phyloP scores from a whole-genome alignment of 2,329 filamentous ascomycete genomes.

The Coniochaeta hoffmannii region DNA sequence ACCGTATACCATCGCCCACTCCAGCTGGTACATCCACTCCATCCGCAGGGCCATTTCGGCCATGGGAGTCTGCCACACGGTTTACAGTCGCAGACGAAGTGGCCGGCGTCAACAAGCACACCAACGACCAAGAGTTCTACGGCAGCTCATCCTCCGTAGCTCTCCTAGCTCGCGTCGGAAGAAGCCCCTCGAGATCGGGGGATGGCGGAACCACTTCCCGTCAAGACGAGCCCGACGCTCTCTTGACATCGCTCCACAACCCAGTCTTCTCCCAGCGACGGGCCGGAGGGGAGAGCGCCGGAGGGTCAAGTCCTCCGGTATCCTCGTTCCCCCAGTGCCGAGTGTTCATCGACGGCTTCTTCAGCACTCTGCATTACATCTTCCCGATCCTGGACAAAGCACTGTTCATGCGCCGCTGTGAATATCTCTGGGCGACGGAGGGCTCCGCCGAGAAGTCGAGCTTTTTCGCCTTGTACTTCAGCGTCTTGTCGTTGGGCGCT shows the following conservation, averaged over 20 bases:
- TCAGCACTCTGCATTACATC: slow-evolving; percentile 38
- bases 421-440: slow-evolving; percentile 30
- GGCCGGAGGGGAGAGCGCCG: slow-evolving; percentile 15
- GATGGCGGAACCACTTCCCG: background rate
- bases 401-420: slow-evolving; percentile 32
- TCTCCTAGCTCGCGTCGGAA: background rate
- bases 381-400: slow-evolving; percentile 40
- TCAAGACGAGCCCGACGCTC: slow-evolving; percentile 13
- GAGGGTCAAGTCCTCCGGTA: background rate
- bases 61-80: background rate
- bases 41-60: background rate
- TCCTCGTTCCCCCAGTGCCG: slow-evolving; percentile 24
- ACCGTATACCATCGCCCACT: background rate
- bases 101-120: background rate
- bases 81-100: background rate
- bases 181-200: background rate
- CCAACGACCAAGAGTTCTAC: slow-evolving; percentile 1
- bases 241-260: slow-evolving; percentile 37
- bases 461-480: slow-evolving; percentile 39
- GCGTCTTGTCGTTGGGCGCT: slow-evolving; percentile 36
- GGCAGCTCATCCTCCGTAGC: slow-evolving; percentile 1
- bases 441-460: slow-evolving; percentile 21
- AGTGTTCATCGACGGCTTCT: slow-evolving; percentile 36
- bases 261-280: slow-evolving; percentile 28
- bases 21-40: background rate